A percentile compares a stretch with the other conserved stretches of the same genome.
Evolutionary conservation across 257 asterid species (phyloP).

Genomic region (Lithospermum erythrorhizon): DNA sequence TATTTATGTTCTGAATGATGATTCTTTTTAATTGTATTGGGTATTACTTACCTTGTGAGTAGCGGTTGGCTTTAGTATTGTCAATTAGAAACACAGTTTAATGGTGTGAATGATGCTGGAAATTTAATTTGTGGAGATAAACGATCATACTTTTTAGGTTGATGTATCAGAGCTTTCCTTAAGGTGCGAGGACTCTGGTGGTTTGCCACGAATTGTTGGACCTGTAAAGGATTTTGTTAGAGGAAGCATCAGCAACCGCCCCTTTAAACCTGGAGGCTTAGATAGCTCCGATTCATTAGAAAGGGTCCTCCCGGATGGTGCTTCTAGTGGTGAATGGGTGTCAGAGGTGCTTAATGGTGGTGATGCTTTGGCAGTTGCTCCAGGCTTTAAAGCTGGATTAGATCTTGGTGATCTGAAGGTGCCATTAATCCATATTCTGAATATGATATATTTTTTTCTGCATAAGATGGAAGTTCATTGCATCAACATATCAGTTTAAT

Average conservation of each 20-base stretch:
- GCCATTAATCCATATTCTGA: constrained; percentile 10
- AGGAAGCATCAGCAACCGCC: constrained; percentile 84
- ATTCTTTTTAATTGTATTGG: too few relatives aligned
- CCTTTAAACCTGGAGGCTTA: constrained; percentile 92
- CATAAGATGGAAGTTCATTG: not conserved
- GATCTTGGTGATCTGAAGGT: constrained; percentile 84
- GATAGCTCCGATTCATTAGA: constrained; percentile 52
- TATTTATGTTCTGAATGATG: constrained; percentile 1
- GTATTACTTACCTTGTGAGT: too few relatives aligned
- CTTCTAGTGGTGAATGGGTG: constrained; percentile 82
- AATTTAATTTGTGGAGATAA: constrained; percentile 6
- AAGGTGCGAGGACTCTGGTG: constrained; percentile 66
- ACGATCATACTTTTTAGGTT: constrained; percentile 34
- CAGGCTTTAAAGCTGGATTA: constrained; percentile 68
- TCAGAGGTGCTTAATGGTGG: constrained; percentile 71
- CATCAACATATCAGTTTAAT: constrained; percentile 11
- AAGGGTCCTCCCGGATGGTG: constrained; percentile 65
- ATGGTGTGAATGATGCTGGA: not conserved
- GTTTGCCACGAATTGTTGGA: constrained; percentile 81
- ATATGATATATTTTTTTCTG: not conserved
- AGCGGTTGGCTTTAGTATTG: too few relatives aligned
- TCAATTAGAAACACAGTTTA: not conserved
- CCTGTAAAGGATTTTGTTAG: constrained; percentile 85
- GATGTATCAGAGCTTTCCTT: constrained; percentile 58
- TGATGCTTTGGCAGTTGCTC: constrained; percentile 56